Evolutionary conservation across 495 filamentous ascomycete genomes (phyloP), one percentile per base, ranked within the genome.

Genomic region (Penicillium chermesinum): DNA sequence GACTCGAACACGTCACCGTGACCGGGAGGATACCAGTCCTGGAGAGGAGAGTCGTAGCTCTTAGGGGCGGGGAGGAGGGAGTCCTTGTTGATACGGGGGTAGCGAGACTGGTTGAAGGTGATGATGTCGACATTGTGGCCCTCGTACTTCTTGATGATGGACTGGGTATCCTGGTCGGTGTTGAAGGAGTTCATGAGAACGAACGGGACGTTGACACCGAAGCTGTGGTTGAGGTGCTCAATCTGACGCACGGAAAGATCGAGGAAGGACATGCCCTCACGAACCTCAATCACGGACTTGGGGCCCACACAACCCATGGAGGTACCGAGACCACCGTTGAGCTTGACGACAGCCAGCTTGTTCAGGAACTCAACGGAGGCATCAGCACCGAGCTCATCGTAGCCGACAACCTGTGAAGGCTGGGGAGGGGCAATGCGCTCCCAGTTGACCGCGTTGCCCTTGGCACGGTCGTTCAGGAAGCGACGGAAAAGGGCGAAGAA

Each of bases 141-240:
- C 75, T 99, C 91, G 75, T 99, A 99, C 77, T 99, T 99, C 85
- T 97, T 97, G 76, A 99, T 99, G 74, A 99, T 99, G 67, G 88
- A 93, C 55, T 88, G 86, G 49, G 93, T 99, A 66, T 99, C 93
- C 60, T 91, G 84, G 70, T 97, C 89, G 64, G 93, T 99, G 80
- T 99, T 99, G 86, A 99, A 99, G 46, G 93, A 97, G 83, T 99
- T 99, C 93, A 99, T 99, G 63, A 99, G 82, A 54, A 99, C 86
- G 74, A 99, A 96, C 35, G 93, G 93, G 16, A 99, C 93, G 67
- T 96, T 96, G 70, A 95, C 88, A 57, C 86, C 82, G 76, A 95
- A 97, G 37, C 87, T 96, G 64, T 90, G 87, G 83, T 99, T 99
- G 50, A 99, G 84, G 79, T 91, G 94, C 77, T 99, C 93, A 64